Conservation (phyloP, 192 early-diverging fungal species). For the Coemansia sp. region DNA sequence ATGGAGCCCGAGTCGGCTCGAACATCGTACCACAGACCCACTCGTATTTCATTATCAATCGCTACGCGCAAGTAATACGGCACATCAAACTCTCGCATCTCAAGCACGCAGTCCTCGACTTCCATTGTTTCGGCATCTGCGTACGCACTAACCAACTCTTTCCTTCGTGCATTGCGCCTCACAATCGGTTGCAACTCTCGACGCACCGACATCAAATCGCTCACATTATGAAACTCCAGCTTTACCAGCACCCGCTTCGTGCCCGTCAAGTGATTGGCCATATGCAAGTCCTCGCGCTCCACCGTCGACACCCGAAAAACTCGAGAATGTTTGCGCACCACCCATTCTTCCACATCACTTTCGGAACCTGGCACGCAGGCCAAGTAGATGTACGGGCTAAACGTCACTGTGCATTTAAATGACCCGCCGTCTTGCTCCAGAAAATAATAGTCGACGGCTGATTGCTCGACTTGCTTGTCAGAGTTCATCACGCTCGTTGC, state of each 20-base stretch:
- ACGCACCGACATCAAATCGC: slow-evolving; percentile 74
- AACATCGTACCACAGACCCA: slow-evolving; percentile 94
- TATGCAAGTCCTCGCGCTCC: slow-evolving; percentile 80
- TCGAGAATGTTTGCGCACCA: slow-evolving; percentile 69
- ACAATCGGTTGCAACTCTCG: slow-evolving; percentile 70
- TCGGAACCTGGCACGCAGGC: slow-evolving; percentile 76
- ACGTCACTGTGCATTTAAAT: slow-evolving; percentile 85
- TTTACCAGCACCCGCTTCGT: slow-evolving; percentile 69
- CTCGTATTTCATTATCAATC: slow-evolving; percentile 90
- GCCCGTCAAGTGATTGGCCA: slow-evolving; percentile 90
- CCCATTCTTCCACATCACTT: slow-evolving; percentile 81
- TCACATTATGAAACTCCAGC: slow-evolving; percentile 80
- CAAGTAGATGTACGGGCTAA: slow-evolving; percentile 90
- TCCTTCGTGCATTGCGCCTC: slow-evolving; percentile 65
- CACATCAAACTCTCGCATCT: slow-evolving; percentile 97
- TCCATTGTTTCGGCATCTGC: slow-evolving; percentile 41
- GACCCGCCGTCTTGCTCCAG: slow-evolving; percentile 82
- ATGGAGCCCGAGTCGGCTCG: slow-evolving; percentile 64
- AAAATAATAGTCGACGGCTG: slow-evolving; percentile 92
- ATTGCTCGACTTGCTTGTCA: slow-evolving; percentile 63
- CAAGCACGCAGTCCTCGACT: slow-evolving; percentile 71
- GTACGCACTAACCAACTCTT: slow-evolving; percentile 66
- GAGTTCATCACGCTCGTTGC: slow-evolving; percentile 67
- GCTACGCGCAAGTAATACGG: slow-evolving; percentile 93
- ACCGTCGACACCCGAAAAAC: slow-evolving; percentile 66